Conservation (phyloP, 2,329 filamentous ascomycete genomes). For the Talaromyces piceae region DNA sequence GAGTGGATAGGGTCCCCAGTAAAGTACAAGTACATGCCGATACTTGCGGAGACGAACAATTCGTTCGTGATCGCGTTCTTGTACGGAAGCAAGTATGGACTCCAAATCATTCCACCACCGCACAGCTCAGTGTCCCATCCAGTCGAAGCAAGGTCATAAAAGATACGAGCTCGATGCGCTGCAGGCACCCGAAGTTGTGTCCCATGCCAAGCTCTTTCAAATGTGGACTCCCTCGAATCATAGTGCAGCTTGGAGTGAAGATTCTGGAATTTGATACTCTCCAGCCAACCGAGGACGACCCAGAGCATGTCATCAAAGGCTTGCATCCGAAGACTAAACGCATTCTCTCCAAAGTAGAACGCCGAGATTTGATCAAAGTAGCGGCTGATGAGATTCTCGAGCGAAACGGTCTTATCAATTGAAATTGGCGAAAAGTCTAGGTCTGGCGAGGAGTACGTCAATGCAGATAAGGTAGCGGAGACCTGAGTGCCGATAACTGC, state of each 20-base stretch:
- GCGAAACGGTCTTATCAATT: slow-evolving; percentile 30
- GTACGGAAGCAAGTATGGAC: slow-evolving; percentile 69
- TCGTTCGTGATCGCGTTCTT: slow-evolving; percentile 97
- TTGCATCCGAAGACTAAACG: slow-evolving; percentile 63
- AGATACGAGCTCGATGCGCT: slow-evolving; percentile 73
- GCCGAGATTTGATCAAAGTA: slow-evolving; percentile 71
- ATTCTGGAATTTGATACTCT: slow-evolving; percentile 67
- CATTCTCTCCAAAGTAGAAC: slow-evolving; percentile 83
- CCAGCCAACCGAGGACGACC: slow-evolving; percentile 88
- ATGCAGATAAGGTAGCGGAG: slow-evolving; percentile 62
- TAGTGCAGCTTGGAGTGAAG: slow-evolving; percentile 62
- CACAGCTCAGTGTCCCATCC: slow-evolving; percentile 82
- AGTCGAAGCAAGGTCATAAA: slow-evolving; percentile 70
- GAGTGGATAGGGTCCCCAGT: slow-evolving; percentile 69
- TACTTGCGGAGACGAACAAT: slow-evolving; percentile 74
- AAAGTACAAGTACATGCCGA: slow-evolving; percentile 84
- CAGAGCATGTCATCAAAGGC: slow-evolving; percentile 93
- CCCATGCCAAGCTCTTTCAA: slow-evolving; percentile 59
- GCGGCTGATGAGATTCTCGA: slow-evolving; percentile 72
- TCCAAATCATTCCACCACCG: slow-evolving; percentile 86
- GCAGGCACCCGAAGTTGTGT: slow-evolving; percentile 67
- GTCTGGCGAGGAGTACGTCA: slow-evolving; percentile 51
- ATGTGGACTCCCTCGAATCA: slow-evolving; percentile 16
- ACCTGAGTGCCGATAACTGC: slow-evolving; percentile 77
- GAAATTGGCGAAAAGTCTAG: slow-evolving; percentile 13